Evolutionary conservation across 306 rosid genomes (phyloP).

Genomic region (Sechiopsis laciniata): DNA sequence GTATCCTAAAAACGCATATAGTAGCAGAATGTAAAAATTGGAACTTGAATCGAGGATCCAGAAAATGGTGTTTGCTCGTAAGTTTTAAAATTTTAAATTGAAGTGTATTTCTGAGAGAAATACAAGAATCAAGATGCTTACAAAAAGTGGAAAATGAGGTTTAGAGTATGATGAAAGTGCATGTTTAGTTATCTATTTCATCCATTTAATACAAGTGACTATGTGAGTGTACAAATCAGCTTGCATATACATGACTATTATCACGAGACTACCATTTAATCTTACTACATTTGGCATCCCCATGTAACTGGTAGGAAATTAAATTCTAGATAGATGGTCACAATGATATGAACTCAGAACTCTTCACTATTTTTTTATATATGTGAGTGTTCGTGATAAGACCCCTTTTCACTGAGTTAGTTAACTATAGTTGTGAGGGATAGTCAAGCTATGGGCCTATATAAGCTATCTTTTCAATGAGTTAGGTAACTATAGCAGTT

Average conservation of each 20-base stretch:
- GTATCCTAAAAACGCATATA: neutral
- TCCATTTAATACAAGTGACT: neutral
- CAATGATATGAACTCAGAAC: neutral
- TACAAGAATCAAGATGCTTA: neutral
- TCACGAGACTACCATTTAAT: neutral
- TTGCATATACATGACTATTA: neutral
- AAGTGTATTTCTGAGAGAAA: neutral
- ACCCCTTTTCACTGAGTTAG: too few relatives aligned
- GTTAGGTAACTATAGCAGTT: too few relatives aligned
- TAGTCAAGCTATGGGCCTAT: too few relatives aligned
- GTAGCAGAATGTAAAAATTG: neutral
- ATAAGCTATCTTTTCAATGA: too few relatives aligned
- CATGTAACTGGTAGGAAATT: neutral
- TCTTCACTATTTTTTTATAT: neutral
- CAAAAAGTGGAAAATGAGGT: neutral
- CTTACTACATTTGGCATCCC: neutral
- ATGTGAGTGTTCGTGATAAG: too few relatives aligned
- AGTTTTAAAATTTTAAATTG: neutral
- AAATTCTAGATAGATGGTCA: neutral
- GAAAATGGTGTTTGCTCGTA: neutral
- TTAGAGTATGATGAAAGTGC: neutral
- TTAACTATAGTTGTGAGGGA: too few relatives aligned
- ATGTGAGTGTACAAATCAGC: too few relatives aligned
- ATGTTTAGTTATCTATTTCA: neutral
- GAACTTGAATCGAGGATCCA: neutral